Percentiles rank a stretch among this genome's conserved stretches.
Conservation (phyloP, 495 filamentous ascomycete genomes). For the Neurospora sp. region DNA sequence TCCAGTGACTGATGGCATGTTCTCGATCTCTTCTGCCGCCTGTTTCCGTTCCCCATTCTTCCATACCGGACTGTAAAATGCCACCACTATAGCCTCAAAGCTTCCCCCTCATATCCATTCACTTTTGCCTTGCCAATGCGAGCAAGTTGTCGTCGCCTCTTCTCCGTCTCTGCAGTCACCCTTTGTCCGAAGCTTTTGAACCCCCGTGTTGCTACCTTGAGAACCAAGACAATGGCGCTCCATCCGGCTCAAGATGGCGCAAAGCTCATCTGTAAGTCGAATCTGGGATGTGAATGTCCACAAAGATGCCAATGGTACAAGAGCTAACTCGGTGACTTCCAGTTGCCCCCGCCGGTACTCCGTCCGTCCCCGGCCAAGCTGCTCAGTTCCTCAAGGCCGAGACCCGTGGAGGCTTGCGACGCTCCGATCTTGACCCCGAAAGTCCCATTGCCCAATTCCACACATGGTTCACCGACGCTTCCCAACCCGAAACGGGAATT, state of each 20-base stretch:
- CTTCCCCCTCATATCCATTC: not conserved
- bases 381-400: slow-evolving; percentile 48
- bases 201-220: not conserved
- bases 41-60: not conserved
- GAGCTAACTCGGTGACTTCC: slow-evolving; percentile 30
- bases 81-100: not conserved
- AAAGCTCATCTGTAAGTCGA: slow-evolving; percentile 43
- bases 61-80: not conserved
- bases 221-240: slow-evolving; percentile 33
- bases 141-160: not conserved
- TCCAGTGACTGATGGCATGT: not conserved
- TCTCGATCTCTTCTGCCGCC: not conserved
- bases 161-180: slow-evolving; percentile 1
- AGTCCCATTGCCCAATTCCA: slow-evolving; percentile 75
- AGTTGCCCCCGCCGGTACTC: slow-evolving; percentile 31
- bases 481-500: slow-evolving; percentile 38
- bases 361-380: slow-evolving; percentile 37
- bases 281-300: not conserved
- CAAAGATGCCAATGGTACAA: slow-evolving; percentile 10
- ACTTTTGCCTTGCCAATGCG: not conserved
- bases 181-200: not conserved
- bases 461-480: slow-evolving; percentile 69
- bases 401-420: slow-evolving; percentile 35
- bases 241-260: slow-evolving; percentile 28
- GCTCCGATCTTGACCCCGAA: slow-evolving; percentile 39